These are phyloP conservation scores for Aspergillus sclerotialis DNA, from an alignment of 2,329 filamentous ascomycete species.

Conservation along the genomic window DNA sequence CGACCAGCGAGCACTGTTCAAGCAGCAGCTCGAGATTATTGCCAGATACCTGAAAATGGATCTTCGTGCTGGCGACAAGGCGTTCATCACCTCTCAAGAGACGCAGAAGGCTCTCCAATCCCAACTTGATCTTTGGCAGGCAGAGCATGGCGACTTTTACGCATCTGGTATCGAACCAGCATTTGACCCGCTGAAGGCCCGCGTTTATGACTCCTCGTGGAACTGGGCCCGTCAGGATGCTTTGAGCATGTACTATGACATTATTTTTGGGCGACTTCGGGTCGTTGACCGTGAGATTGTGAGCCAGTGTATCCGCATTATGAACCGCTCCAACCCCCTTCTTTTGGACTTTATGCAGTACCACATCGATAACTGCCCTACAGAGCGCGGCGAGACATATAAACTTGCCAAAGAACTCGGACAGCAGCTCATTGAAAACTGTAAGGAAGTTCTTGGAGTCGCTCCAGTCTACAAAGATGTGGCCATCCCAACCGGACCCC, in stretches of 20 bases:
- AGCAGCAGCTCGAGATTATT: constrained; percentile 93
- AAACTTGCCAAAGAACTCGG: constrained; percentile 94
- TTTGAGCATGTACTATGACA: constrained; percentile 97
- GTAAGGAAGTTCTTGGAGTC: constrained; percentile 78
- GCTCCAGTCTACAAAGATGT: constrained; percentile 96
- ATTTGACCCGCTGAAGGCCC: constrained; percentile 88
- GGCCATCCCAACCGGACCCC: constrained; percentile 79
- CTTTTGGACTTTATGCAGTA: constrained; percentile 99
- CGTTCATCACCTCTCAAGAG: constrained; percentile 70
- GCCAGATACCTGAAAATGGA: constrained; percentile 97
- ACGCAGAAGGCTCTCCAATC: constrained; percentile 82
- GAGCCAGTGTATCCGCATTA: constrained; percentile 96
- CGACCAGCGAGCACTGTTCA: constrained; percentile 91
- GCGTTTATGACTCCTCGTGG: constrained; percentile 97
- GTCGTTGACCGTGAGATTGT: constrained; percentile 96
- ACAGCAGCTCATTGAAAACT: constrained; percentile 92
- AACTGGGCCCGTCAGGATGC: constrained; percentile 99
- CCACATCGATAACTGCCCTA: constrained; percentile 97
- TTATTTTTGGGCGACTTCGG: constrained; percentile 92
- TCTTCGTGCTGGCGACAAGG: constrained; percentile 92
- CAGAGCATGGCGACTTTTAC: constrained; percentile 95
- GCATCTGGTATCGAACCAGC: constrained; percentile 88
- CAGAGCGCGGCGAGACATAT: constrained; percentile 94
- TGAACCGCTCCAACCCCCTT: constrained; percentile 96
- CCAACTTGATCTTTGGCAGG: constrained; percentile 89